Evolutionary conservation across 371 early-diverging fungal genomes (phyloP).

Genomic region (Mucor plumbeus): DNA sequence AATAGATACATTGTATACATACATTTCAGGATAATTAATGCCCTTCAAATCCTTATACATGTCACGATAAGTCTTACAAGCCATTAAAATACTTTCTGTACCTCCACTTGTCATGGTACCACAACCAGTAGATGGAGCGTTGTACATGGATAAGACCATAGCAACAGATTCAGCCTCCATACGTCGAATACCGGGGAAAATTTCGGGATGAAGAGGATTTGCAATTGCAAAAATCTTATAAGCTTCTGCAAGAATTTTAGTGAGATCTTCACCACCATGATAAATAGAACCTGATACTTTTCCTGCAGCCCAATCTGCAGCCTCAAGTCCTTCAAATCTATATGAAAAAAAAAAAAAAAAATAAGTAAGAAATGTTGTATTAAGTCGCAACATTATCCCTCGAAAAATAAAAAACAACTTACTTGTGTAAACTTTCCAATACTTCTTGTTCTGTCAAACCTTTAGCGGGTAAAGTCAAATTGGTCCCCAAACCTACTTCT

Average conservation of each 20-base stretch:
- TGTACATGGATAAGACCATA: conserved; percentile 89
- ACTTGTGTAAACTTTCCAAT: conserved; percentile 62
- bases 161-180: conserved; percentile 95
- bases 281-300: conserved; percentile 92
- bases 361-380: no score
- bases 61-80: conserved; percentile 88
- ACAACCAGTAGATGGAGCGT: conserved; percentile 76
- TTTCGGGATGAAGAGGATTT: conserved; percentile 95
- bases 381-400: background rate
- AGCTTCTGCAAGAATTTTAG: conserved; percentile 77
- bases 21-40: conserved; percentile 91
- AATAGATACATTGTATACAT: conserved; percentile 23
- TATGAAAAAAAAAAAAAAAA: no score
- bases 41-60: conserved; percentile 74
- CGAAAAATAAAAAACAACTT: conserved; percentile 11
- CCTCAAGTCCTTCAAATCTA: conserved; percentile 48
- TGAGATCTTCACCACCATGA: conserved; percentile 86
- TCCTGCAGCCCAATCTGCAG: conserved; percentile 86
- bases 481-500: conserved; percentile 66
- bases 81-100: conserved; percentile 94
- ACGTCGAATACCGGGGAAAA: conserved; percentile 93
- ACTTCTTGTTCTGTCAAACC: conserved; percentile 71
- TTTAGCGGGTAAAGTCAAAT: conserved; percentile 64
- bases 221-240: conserved; percentile 84
- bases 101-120: conserved; percentile 95